Evolutionary conservation across 768 basidiomycete species (phyloP), one percentile per base, ranked within the genome.

Genomic region (Collybia nuda): DNA sequence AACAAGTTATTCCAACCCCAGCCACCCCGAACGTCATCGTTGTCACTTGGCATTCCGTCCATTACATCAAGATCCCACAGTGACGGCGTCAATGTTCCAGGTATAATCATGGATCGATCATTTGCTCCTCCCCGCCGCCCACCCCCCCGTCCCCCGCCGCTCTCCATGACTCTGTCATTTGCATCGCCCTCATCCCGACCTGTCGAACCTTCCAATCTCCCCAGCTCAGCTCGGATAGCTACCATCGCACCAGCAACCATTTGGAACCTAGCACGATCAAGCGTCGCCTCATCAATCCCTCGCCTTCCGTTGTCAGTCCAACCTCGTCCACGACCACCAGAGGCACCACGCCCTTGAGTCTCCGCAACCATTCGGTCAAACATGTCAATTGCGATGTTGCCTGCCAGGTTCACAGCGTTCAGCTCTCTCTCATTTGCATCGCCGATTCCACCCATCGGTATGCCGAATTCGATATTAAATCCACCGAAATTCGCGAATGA

Each of bases 1-100:
- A 40, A 48, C 36, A 53, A 44, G 47, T 51, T 56, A 48, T 50
- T 53, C 56, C 55, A 60, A 36, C 53, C 55, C 54, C 46, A 54
- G 7, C 47, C 56, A 51, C 41, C 38, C 23, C 50, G 50, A 29
- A 45, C 32, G 19, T 43, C 44, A 28, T 29, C 41, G 8, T 40
- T 24, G 17, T 43, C 48, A 14, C 32, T 32, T 5, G 32, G 32
- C 48, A 50, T 41, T 3, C 48, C 48, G 11, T 50, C 48, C 48
- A 50, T 50, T 32, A 41, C 50, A 14, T 58, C 55, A 17, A 53
- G 49, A 19, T 51, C 53, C 59, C 53, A 58, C 21, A 38, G n/a
- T 5, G 46, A n/a, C 6, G 54, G 40, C 36, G 26, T 23, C 3
- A 53, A 23, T 4, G 48, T 41, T 7, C 51, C 56, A 32, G 54